Base-by-base conservation (phyloP, 1,284 basidiomycete genomes). In the Anthracocystis panici-leucophaei region DNA sequence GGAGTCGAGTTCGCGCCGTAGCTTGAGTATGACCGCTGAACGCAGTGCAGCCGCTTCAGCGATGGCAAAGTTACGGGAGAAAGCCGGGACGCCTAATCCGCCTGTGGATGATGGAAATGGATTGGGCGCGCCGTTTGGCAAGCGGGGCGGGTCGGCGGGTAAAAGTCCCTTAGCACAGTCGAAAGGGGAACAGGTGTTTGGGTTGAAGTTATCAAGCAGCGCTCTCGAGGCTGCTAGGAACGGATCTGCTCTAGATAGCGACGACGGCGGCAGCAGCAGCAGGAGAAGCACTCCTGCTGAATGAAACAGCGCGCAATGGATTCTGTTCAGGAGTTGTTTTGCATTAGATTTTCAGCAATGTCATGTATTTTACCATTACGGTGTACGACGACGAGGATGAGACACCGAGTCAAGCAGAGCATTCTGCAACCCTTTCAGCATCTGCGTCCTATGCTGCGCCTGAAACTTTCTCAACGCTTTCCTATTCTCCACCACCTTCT, bases 41-140 rank as follows among this genome's bases (percentile, higher is more conserved):
- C 63, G 78, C 27, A 70, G 31, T 27, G 70, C 72, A 2, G 75
- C 78, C 9, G 65, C 65, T 9, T 42, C 50, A 1, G 72, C 78
- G 1, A 61, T 80, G 57, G 70, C 69, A 5, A 77, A 72, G 21
- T 44, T 77, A 18, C 57, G 73, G 16, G 67, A 62, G 11, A 33
- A 64, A 23, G 57, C 66, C 8, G 61, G 53, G 0, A 62, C 65
- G 11, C 57, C 67, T 2, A 50, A 58, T 11, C 51, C 57, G 23
- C 41, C 60, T 2, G 57, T 55, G 38, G 21, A 44, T 12, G 51
- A 50, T 11, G 50, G 50, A 21, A 40, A 18, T 1, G 25, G 27
- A 5, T 20, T 61, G 16, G 68, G 62, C 2, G 58, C 68, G 20
- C 31, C 61, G 1, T 70, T 70, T n/a, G 41, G 14, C 11, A 48